These are phyloP conservation scores for Mycena sanguinolenta DNA, from an alignment of 768 basidiomycete species.

Conservation along the genomic window DNA sequence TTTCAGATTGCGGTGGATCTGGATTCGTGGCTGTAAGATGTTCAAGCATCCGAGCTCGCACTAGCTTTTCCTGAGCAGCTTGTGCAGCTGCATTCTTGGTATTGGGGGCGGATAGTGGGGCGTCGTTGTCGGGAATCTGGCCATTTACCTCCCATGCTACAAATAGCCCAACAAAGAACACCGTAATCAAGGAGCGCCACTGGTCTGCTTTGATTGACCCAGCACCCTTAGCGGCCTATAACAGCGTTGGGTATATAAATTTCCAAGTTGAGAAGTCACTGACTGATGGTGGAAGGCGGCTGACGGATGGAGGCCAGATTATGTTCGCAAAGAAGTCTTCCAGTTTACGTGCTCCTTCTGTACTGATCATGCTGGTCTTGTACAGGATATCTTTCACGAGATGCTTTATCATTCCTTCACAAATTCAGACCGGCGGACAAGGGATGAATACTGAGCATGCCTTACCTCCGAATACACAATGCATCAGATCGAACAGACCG, in stretches of 20 bases:
- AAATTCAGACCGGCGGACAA: no score
- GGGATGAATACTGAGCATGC: no score
- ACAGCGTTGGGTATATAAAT: neutral
- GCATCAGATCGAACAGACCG: no score
- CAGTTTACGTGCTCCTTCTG: neutral
- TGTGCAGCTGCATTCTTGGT: neutral
- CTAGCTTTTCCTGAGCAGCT: slow-evolving; percentile 22
- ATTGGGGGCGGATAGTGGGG: neutral
- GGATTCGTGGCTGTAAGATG: slow-evolving; percentile 20
- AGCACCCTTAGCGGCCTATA: neutral
- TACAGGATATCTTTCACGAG: neutral
- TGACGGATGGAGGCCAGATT: neutral
- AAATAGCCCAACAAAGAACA: no score
- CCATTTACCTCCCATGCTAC: neutral
- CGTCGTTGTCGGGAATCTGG: neutral
- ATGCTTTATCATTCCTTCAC: neutral
- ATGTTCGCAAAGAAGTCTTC: neutral
- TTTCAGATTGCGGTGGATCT: neutral
- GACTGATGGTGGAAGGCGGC: neutral
- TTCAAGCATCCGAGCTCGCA: slow-evolving; percentile 11
- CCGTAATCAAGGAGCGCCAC: no score
- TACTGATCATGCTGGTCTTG: neutral
- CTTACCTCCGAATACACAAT: no score
- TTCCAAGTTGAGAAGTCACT: neutral
- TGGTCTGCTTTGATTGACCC: neutral